A percentile compares a stretch with the other conserved stretches of the same genome.
These are phyloP conservation scores for Macrolepiota fuliginosa DNA, from an alignment of 768 basidiomycete genomes.

Conservation along the genomic window DNA sequence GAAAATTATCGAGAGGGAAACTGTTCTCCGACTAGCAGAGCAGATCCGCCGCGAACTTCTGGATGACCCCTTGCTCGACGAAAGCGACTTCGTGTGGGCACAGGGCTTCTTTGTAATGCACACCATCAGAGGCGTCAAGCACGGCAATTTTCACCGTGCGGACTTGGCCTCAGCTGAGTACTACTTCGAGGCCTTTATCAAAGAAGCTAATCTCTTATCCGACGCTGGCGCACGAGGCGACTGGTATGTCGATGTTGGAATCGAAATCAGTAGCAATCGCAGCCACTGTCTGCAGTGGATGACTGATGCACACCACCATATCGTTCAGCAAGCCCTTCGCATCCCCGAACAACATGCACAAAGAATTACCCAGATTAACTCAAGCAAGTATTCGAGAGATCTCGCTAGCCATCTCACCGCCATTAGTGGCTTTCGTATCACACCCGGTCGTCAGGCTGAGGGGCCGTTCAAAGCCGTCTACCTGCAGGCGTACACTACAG, in stretches of 20 bases:
- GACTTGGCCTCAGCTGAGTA: background rate
- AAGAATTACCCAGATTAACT: background rate
- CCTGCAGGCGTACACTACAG: slow-evolving; percentile 18
- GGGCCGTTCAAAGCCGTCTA: slow-evolving; percentile 13
- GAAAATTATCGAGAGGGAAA: slow-evolving; percentile 15
- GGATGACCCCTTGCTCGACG: background rate
- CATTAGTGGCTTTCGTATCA: slow-evolving; percentile 16
- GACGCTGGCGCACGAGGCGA: background rate
- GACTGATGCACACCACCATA: background rate
- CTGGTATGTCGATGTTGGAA: slow-evolving; percentile 23
- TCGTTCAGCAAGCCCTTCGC: background rate
- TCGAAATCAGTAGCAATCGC: slow-evolving; percentile 16
- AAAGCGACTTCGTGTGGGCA: slow-evolving; percentile 5
- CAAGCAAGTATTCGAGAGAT: slow-evolving; percentile 16
- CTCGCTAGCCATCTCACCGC: slow-evolving; percentile 15
- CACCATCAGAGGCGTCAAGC: slow-evolving; percentile 14
- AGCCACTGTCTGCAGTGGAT: slow-evolving; percentile 17
- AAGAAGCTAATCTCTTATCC: background rate
- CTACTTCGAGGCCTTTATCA: background rate
- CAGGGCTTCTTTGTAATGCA: slow-evolving; percentile 11
- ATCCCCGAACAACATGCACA: slow-evolving; percentile 2
- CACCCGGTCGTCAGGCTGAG: slow-evolving; percentile 5
- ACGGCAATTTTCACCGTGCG: slow-evolving; percentile 1
- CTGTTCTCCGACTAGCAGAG: background rate
- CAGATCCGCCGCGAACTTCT: too few relatives aligned